A percentile compares a stretch with the other conserved stretches of the same genome.
Evolutionary conservation across 2,329 filamentous ascomycete genomes (phyloP).

Genomic region (Xylariales sp.): DNA sequence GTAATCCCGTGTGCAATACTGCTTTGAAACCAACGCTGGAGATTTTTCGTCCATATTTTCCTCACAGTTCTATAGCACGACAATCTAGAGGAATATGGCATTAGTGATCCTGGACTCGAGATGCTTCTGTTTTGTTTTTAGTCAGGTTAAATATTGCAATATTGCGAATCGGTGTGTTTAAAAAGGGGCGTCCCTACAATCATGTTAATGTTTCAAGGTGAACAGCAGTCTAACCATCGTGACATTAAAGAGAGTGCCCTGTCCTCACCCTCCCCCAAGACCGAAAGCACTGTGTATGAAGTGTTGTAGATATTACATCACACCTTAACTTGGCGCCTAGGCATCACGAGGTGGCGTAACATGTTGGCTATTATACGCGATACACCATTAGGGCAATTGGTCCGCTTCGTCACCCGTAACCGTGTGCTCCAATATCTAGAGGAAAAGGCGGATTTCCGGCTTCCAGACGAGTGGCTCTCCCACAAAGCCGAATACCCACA

Average conservation of each 20-base stretch:
- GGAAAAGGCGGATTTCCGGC: slow-evolving; percentile 40
- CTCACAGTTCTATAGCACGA: slow-evolving; percentile 1
- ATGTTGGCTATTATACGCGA: slow-evolving; percentile 40
- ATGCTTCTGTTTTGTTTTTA: slow-evolving; percentile 1
- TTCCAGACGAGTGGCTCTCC: slow-evolving; percentile 39
- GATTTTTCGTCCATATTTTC: slow-evolving; percentile 14
- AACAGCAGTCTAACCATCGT: neutral
- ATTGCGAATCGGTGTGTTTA: slow-evolving; percentile 1
- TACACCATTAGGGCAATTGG: slow-evolving; percentile 46
- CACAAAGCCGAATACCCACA: slow-evolving; percentile 8
- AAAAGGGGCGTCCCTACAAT: neutral
- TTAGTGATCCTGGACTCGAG: slow-evolving; percentile 9
- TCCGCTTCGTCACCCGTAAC: slow-evolving; percentile 48
- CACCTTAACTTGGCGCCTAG: neutral
- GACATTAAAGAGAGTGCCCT: neutral
- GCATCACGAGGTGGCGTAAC: neutral
- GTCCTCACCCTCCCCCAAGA: neutral
- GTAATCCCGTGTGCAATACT: slow-evolving; percentile 14
- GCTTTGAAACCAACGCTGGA: slow-evolving; percentile 20
- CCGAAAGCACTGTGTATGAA: neutral
- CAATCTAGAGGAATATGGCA: neutral
- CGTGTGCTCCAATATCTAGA: slow-evolving; percentile 42
- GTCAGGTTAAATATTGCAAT: slow-evolving; percentile 2
- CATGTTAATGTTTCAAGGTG: neutral
- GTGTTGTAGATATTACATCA: neutral